Evolutionary conservation across 208 protist genomes (phyloP).

Genomic region (Polymyxa betae): DNA sequence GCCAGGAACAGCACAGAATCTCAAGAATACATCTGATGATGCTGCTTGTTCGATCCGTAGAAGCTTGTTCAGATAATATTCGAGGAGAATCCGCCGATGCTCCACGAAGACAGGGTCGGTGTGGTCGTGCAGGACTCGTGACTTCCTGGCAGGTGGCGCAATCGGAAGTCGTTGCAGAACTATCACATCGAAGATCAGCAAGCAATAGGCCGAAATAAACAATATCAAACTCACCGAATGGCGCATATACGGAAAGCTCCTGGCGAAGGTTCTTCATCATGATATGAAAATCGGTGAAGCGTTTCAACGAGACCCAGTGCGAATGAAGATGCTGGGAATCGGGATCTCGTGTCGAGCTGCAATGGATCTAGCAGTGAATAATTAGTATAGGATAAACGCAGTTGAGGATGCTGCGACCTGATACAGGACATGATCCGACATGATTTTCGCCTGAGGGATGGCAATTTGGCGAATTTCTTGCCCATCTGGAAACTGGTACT

Average conservation of each 20-base stretch:
- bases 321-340: not conserved
- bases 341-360: not conserved
- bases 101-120: not conserved
- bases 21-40: not conserved
- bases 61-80: not conserved
- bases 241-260: not conserved
- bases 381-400: not conserved
- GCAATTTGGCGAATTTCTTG: not conserved
- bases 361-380: not conserved
- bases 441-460: not conserved
- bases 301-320: constrained; percentile 8
- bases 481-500: not conserved
- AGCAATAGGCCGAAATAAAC: too few species aligned
- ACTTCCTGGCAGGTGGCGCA: not conserved
- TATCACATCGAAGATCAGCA: too few species aligned
- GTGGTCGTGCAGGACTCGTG: not conserved
- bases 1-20: not conserved
- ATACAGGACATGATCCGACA: not conserved
- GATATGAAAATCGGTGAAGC: not conserved
- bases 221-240: too few species aligned
- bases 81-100: not conserved
- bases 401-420: not conserved
- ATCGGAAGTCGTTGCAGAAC: not conserved
- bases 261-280: constrained; percentile 1
- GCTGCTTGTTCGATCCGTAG: not conserved